A percentile compares a stretch with the other conserved stretches of the same genome.
Conservation (phyloP, 495 filamentous ascomycete species). For the Xylaria longipes region DNA sequence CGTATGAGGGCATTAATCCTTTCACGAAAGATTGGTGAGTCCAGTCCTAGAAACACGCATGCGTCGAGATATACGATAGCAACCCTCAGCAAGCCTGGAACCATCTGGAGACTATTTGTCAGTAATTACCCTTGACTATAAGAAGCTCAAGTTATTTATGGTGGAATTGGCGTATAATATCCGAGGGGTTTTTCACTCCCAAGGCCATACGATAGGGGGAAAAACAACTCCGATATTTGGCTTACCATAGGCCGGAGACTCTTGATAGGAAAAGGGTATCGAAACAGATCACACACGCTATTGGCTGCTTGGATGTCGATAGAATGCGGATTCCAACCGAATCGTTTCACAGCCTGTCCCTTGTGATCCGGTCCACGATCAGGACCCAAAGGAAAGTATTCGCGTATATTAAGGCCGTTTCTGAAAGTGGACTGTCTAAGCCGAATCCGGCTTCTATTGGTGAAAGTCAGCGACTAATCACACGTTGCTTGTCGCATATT, state of each 20-base stretch:
- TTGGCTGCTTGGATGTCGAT: slow-evolving; percentile 67
- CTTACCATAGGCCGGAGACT: slow-evolving; percentile 62
- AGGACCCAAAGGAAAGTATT: slow-evolving; percentile 56
- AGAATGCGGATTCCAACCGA: slow-evolving; percentile 45
- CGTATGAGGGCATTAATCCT: slow-evolving; percentile 70
- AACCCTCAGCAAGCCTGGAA: slow-evolving; percentile 65
- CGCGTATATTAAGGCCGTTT: slow-evolving; percentile 61
- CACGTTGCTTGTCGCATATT: slow-evolving; percentile 51
- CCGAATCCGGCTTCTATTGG: slow-evolving; percentile 30
- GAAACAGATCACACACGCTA: slow-evolving; percentile 66
- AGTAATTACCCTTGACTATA: background rate
- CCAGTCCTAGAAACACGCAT: slow-evolving; percentile 60
- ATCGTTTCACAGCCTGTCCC: slow-evolving; percentile 48
- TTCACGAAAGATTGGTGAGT: slow-evolving; percentile 67
- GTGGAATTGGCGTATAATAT: background rate
- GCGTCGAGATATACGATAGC: slow-evolving; percentile 52
- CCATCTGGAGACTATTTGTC: slow-evolving; percentile 52
- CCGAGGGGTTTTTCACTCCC: background rate
- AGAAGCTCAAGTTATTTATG: background rate
- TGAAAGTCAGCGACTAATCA: slow-evolving; percentile 42
- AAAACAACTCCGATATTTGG: background rate
- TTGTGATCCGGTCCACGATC: slow-evolving; percentile 45
- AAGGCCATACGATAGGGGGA: background rate
- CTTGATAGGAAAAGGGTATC: slow-evolving; percentile 65
- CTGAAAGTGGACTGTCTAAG: slow-evolving; percentile 43